Evolutionary conservation across 2,329 filamentous ascomycete genomes (phyloP), one percentile per base, ranked within the genome.

Genomic region (Fusarium begoniae): DNA sequence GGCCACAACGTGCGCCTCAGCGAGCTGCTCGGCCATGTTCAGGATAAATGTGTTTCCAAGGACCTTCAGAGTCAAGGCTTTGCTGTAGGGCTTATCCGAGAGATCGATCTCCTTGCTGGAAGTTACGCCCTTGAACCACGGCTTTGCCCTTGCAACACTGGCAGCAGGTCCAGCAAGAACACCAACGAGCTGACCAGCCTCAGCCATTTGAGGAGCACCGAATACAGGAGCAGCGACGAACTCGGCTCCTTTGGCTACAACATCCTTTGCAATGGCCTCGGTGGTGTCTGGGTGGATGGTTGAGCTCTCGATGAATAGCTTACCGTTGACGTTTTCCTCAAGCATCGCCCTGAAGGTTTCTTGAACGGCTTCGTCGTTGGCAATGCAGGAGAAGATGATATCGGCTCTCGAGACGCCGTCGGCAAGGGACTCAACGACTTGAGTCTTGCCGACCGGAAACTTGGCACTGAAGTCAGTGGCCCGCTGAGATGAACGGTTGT

Each of bases 11-110:
- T 96, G 89, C 11, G 91, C 93, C 84, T 97, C 94, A 4, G 93
- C 90, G 8, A 98, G 84, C 58, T 93, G 88, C 79, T 95, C 92
- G 30, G 95, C 89, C 88, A 95, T 95, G 84, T 93, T 93, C 45
- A 97, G 81, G 76, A 98, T 88, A 80, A 98, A 95, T 0, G 93
- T 94, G 82, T 98, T 98, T 65, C 95, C 95, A 15, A 97, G 88
- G 26, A 98, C 86, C 83, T 98, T 96, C 54, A 97, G 85, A 51
- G 90, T 88, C 4, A 90, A 88, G 9, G 94, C 91, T 60, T 90
- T 90, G 59, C 92, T 89, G 55, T 91, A 90, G 2, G 92, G 88
- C 81, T 94, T 88, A 72, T 88, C 90, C 50, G 87, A 87, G 81
- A 94, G 91, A 80, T 96, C 90, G 68, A 97, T 91, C 72, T 91